These are phyloP conservation scores for Myxozyma melibiosi DNA, from an alignment of 805 yeast species.

Conservation along the genomic window DNA sequence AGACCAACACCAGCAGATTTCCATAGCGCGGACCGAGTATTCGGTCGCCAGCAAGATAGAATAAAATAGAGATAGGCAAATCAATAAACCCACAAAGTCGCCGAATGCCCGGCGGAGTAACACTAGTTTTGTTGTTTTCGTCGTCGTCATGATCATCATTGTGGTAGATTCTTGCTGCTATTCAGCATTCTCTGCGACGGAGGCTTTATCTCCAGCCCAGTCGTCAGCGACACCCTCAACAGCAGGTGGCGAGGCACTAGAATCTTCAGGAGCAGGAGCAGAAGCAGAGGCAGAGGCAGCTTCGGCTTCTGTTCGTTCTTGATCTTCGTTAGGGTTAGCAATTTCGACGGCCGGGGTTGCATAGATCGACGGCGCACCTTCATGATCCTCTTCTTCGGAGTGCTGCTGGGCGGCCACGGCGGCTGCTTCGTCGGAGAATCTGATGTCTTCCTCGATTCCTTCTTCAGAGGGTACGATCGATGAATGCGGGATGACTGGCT, in stretches of 20 bases:
- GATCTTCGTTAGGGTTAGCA: conserved; percentile 13
- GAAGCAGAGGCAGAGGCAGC: not conserved
- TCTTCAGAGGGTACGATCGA: conserved; percentile 36
- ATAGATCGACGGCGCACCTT: conserved; percentile 13
- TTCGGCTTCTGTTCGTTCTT: not conserved
- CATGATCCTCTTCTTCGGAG: conserved; percentile 1
- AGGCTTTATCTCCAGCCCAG: conserved; percentile 13
- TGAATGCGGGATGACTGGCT: conserved; percentile 36
- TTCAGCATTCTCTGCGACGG: not conserved
- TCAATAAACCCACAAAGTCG: not conserved
- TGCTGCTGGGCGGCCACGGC: not conserved
- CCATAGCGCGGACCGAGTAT: no score
- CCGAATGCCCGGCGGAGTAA: no score
- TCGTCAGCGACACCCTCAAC: conserved; percentile 14
- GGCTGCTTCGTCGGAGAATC: conserved; percentile 4
- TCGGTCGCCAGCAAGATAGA: not conserved
- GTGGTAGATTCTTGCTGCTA: not conserved
- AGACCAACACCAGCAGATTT: no score
- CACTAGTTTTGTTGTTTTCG: no score
- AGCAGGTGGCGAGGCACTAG: conserved; percentile 1
- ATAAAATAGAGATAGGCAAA: not conserved
- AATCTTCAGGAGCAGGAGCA: not conserved
- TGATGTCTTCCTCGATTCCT: not conserved
- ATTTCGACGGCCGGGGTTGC: conserved; percentile 11
- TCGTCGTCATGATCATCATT: no score